Percentiles rank a stretch among this genome's conserved stretches.
Conservation (phyloP, 305 asterid genomes). For the Fraxinus dipetala region DNA sequence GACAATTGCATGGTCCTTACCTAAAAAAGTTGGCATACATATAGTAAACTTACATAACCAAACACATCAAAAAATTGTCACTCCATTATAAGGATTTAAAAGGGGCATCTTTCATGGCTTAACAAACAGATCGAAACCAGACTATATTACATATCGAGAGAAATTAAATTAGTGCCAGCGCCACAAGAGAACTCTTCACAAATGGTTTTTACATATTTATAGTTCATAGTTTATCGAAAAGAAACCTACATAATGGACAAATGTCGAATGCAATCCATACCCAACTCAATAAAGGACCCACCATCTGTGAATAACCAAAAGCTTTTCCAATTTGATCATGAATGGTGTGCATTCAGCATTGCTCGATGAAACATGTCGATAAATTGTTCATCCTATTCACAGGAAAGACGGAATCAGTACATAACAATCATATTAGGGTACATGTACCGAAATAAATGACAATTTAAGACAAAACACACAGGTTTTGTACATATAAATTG, state of each 20-base stretch:
- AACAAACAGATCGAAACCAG: background rate
- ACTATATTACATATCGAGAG: background rate
- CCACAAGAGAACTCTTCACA: background rate
- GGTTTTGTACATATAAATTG: background rate
- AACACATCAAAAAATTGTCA: background rate
- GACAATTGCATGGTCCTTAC: background rate
- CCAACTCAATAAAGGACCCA: constrained; percentile 6
- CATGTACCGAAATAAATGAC: background rate
- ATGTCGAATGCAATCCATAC: constrained; percentile 9
- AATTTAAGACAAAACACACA: background rate
- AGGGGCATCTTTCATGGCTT: background rate
- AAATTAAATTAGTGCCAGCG: background rate
- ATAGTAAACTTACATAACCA: background rate
- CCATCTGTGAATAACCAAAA: background rate
- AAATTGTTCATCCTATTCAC: constrained; percentile 68
- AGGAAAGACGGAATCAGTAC: background rate
- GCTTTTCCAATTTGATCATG: constrained; percentile 26
- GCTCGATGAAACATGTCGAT: constrained; percentile 77
- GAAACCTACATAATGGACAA: constrained; percentile 1
- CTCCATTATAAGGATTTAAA: background rate
- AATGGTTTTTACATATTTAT: background rate
- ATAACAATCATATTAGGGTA: background rate
- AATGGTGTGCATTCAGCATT: constrained; percentile 55
- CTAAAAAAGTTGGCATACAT: background rate
- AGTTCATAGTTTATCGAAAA: background rate